These are phyloP conservation scores for Eucalyptus regnans DNA, from an alignment of 345 rosid species.

Conservation along the genomic window DNA sequence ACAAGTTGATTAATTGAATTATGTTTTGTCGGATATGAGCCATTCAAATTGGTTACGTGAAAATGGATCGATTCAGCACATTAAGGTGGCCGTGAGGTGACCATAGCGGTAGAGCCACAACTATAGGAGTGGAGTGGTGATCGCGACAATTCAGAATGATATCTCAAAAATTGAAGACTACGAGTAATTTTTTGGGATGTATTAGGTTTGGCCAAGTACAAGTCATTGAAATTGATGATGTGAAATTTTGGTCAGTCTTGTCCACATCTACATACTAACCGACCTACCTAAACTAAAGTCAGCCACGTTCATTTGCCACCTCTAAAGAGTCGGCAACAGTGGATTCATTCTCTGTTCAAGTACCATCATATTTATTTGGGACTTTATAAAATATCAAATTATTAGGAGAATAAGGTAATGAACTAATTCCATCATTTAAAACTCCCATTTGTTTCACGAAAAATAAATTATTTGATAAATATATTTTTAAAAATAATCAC, in stretches of 20 bases:
- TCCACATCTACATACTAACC: neutral
- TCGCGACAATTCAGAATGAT: neutral
- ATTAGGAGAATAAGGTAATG: neutral
- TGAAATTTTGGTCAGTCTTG: neutral
- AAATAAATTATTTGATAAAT: neutral
- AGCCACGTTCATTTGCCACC: neutral
- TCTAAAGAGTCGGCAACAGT: neutral
- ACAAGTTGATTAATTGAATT: accelerated
- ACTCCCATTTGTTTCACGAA: accelerated
- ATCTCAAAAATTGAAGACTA: neutral
- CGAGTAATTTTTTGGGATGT: neutral
- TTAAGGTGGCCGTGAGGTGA: neutral
- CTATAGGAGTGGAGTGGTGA: neutral
- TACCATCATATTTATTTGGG: neutral
- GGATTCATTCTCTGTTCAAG: neutral
- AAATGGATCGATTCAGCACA: neutral
- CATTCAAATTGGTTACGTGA: neutral
- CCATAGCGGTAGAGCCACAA: accelerated
- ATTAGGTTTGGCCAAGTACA: neutral
- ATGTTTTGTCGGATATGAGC: neutral
- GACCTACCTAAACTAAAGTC: neutral
- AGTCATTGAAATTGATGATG: neutral
- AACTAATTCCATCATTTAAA: neutral
- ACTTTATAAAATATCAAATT: neutral
- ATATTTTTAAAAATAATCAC: neutral